Evolutionary conservation across 1,139 yeast species (phyloP).

Genomic region (Meyerozyma smithsonii): DNA sequence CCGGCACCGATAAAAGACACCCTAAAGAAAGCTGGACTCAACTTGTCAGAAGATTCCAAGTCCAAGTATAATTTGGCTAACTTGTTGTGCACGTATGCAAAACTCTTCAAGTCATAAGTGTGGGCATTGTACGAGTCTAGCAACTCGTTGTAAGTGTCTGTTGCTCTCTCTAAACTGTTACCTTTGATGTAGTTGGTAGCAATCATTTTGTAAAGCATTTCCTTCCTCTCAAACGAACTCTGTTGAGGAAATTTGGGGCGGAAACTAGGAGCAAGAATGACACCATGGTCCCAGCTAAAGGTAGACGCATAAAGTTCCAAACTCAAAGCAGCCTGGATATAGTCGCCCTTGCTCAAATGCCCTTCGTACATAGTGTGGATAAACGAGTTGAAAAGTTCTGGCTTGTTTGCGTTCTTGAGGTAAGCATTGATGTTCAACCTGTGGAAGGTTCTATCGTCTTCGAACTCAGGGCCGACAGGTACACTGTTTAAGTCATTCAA

Average conservation of each 20-base stretch:
- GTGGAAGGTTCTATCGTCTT: slow-evolving; percentile 82
- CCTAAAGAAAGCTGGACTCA: slow-evolving; percentile 74
- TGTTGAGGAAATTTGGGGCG: slow-evolving; percentile 77
- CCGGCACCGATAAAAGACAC: slow-evolving; percentile 83
- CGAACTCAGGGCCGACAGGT: slow-evolving; percentile 80
- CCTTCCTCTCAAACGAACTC: slow-evolving; percentile 78
- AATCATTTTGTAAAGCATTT: slow-evolving; percentile 63
- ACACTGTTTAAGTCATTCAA: slow-evolving; percentile 67
- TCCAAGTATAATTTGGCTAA: slow-evolving; percentile 65
- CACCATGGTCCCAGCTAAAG: slow-evolving; percentile 68
- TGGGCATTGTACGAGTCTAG: slow-evolving; percentile 69
- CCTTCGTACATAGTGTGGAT: slow-evolving; percentile 71
- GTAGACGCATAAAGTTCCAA: slow-evolving; percentile 75
- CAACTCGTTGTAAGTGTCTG: slow-evolving; percentile 71
- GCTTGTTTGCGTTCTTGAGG: slow-evolving; percentile 73
- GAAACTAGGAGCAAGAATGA: slow-evolving; percentile 49
- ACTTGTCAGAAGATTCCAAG: slow-evolving; percentile 66
- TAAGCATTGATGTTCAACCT: slow-evolving; percentile 73
- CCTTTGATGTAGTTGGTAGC: slow-evolving; percentile 72
- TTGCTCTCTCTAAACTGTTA: slow-evolving; percentile 70
- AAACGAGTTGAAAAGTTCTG: slow-evolving; percentile 75
- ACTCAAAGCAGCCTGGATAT: slow-evolving; percentile 79
- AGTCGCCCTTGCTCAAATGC: slow-evolving; percentile 56
- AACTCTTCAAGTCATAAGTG: slow-evolving; percentile 72
- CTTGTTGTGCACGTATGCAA: slow-evolving; percentile 68